Evolutionary conservation across 768 basidiomycete species (phyloP).

Genomic region (Phanerochaete carnosa): DNA sequence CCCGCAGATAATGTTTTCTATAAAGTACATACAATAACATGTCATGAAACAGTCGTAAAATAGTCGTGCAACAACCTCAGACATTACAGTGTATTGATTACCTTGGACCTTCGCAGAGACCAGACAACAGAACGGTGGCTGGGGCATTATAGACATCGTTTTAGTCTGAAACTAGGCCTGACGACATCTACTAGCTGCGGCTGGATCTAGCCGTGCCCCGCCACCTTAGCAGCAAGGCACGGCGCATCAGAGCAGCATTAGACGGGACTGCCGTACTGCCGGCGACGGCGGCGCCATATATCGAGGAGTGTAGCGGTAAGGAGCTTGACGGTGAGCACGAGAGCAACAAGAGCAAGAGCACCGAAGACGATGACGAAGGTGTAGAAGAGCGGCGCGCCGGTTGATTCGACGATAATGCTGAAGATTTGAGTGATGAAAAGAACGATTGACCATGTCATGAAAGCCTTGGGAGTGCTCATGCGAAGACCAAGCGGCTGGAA

Average conservation of each 20-base stretch:
- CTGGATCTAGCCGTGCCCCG: background rate
- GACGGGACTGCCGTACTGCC: background rate
- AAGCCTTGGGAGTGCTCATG: conserved; percentile 15
- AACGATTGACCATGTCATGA: conserved; percentile 16
- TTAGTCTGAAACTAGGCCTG: background rate
- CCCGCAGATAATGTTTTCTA: background rate
- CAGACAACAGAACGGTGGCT: no score
- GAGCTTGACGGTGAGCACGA: background rate
- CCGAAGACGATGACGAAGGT: conserved; percentile 5
- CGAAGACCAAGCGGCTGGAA: conserved; percentile 12
- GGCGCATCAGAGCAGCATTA: background rate
- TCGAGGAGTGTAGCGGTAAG: background rate
- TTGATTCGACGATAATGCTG: conserved; percentile 7
- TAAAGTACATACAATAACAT: background rate
- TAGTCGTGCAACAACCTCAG: no score
- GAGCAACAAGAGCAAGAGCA: background rate
- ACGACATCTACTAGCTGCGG: background rate
- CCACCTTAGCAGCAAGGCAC: background rate
- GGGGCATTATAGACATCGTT: background rate
- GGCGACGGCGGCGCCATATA: background rate
- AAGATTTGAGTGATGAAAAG: conserved; percentile 12
- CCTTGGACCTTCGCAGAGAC: no score
- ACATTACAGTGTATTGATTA: no score
- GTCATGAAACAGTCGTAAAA: background rate
- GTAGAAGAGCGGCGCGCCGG: background rate